Percentiles rank a stretch among this genome's conserved stretches.
phyloP scores from a whole-genome alignment of 2,329 filamentous ascomycete species.

The Ophioceras dolichostomum region DNA sequence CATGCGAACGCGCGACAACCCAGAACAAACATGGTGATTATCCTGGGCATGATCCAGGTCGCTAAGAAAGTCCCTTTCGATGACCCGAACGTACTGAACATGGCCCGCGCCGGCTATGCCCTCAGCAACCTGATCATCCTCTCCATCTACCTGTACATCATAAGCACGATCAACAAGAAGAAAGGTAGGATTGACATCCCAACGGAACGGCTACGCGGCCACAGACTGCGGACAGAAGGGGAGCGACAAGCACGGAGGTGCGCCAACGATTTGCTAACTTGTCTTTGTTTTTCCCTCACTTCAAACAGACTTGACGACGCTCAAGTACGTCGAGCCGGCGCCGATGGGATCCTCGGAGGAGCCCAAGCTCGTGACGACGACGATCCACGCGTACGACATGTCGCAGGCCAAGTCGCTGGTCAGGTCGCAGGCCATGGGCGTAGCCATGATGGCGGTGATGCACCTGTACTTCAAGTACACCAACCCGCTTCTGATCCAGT shows the following conservation, averaged over 20 bases:
- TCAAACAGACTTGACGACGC: slow-evolving; percentile 83
- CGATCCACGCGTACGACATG: slow-evolving; percentile 88
- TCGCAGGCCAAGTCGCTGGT: slow-evolving; percentile 73
- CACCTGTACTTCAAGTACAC: slow-evolving; percentile 99
- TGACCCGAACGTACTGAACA: slow-evolving; percentile 52
- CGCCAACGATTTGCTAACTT: too few species aligned
- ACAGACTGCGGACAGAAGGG: background rate
- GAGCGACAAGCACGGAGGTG: too few species aligned
- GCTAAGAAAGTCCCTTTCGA: slow-evolving; percentile 94
- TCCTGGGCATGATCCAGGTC: slow-evolving; percentile 96
- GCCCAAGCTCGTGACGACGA: slow-evolving; percentile 92
- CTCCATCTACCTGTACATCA: slow-evolving; percentile 73
- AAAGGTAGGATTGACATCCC: too few species aligned
- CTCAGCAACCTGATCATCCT: slow-evolving; percentile 70
- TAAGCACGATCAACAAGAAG: slow-evolving; percentile 83
- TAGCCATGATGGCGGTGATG: slow-evolving; percentile 98
- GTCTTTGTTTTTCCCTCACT: background rate
- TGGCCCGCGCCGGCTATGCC: slow-evolving; percentile 41
- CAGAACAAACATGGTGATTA: slow-evolving; percentile 88
- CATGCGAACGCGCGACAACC: too few species aligned
- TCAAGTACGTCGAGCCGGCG: slow-evolving; percentile 97
- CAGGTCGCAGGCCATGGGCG: slow-evolving; percentile 87
- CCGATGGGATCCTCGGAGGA: slow-evolving; percentile 90
- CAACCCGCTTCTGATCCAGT: slow-evolving; percentile 97
- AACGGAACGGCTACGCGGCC: too few species aligned